phyloP scores from a whole-genome alignment of 169 alveolate genomes.

The Plasmodium ovale region DNA sequence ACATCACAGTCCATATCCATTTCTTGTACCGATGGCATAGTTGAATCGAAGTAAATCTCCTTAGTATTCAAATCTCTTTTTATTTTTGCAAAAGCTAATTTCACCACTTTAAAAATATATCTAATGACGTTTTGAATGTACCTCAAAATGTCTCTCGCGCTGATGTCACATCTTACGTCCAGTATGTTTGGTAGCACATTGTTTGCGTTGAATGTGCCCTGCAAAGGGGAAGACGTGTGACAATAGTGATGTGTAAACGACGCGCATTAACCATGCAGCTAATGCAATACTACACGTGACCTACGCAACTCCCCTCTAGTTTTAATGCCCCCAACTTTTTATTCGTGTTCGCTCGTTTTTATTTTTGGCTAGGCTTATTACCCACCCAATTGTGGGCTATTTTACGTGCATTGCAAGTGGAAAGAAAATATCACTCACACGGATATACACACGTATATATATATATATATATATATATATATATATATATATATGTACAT shows the following conservation, averaged over 20 bases:
- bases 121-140: conserved; percentile 13
- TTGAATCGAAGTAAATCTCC: conserved; percentile 34
- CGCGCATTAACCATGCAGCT: background rate
- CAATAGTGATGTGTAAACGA: background rate
- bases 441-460: background rate
- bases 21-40: conserved; percentile 33
- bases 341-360: too few species aligned
- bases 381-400: too few species aligned
- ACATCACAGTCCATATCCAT: conserved; percentile 50
- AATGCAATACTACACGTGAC: too few species aligned
- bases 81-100: conserved; percentile 52
- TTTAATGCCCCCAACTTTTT: too few species aligned
- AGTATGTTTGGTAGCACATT: background rate
- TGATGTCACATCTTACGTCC: conserved; percentile 14
- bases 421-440: background rate
- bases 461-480: background rate
- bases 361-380: too few species aligned
- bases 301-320: too few species aligned
- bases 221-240: background rate
- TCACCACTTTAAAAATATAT: conserved; percentile 45
- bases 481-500: background rate
- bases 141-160: conserved; percentile 2
- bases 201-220: conserved; percentile 13
- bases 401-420: too few species aligned
- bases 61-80: conserved; percentile 58